A percentile compares a stretch with the other conserved stretches of the same genome.
Evolutionary conservation across 2,329 filamentous ascomycete species (phyloP).

Genomic region (Ophiostoma sp.): DNA sequence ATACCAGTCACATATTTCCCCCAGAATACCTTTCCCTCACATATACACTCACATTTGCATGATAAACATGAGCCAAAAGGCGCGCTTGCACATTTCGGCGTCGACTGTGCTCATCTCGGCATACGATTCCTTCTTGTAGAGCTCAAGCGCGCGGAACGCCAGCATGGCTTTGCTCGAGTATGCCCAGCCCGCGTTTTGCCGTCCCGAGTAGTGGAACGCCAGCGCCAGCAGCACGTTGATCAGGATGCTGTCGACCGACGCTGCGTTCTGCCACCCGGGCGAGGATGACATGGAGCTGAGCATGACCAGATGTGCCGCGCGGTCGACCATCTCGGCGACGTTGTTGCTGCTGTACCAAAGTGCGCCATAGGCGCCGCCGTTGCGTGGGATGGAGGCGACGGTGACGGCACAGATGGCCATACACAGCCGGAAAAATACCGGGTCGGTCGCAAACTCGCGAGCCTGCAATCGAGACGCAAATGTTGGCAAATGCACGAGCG

Average conservation of each 20-base stretch:
- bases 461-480: constrained; percentile 22
- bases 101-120: constrained; percentile 15
- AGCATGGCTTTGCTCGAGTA: constrained; percentile 18
- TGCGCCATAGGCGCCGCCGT: constrained; percentile 24
- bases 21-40: too few relatives aligned
- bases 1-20: neutral
- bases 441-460: constrained; percentile 25
- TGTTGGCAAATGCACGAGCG: constrained; percentile 27
- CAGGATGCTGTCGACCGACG: constrained; percentile 14
- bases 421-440: constrained; percentile 28
- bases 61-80: constrained; percentile 30
- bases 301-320: constrained; percentile 15
- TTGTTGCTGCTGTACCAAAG: constrained; percentile 11
- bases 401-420: constrained; percentile 29
- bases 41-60: constrained; percentile 26
- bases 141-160: constrained; percentile 11
- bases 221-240: constrained; percentile 15
- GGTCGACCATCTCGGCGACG: constrained; percentile 18
- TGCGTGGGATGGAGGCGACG: constrained; percentile 28
- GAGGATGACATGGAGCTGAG: constrained; percentile 15
- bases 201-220: constrained; percentile 16
- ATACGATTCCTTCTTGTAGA: constrained; percentile 17
- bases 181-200: constrained; percentile 10
- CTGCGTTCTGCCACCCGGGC: neutral
- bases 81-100: constrained; percentile 28